A percentile compares a stretch with the other conserved stretches of the same genome.
Evolutionary conservation across 2,329 filamentous ascomycete species (phyloP).

Genomic region (Cladophialophora exuberans): DNA sequence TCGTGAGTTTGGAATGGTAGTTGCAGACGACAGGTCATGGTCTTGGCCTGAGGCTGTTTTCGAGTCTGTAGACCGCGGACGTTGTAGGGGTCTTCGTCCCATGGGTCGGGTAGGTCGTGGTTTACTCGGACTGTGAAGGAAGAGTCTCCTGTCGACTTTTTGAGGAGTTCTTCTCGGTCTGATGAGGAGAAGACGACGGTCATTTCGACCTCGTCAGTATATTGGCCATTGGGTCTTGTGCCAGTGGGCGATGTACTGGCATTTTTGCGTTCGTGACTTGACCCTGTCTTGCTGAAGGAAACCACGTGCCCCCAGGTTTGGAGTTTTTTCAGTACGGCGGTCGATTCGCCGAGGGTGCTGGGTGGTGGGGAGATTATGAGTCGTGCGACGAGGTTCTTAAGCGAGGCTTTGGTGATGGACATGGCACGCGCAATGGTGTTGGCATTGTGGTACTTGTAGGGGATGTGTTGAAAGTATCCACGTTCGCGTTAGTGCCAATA

Average conservation of each 20-base stretch:
- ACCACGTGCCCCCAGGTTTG: constrained; percentile 26
- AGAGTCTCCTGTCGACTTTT: constrained; percentile 19
- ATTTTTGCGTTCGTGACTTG: no score
- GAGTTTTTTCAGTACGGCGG: constrained; percentile 28
- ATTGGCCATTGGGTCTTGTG: no score
- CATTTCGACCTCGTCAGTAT: constrained; percentile 21
- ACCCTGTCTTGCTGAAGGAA: no score
- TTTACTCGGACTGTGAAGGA: constrained; percentile 27
- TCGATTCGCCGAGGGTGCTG: constrained; percentile 25
- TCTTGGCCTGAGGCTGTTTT: constrained; percentile 18
- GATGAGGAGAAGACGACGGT: constrained; percentile 24
- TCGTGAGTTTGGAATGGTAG: no score
- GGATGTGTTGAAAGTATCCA: no score
- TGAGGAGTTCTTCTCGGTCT: constrained; percentile 8
- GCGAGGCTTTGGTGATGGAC: constrained; percentile 17
- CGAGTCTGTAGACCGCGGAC: constrained; percentile 29
- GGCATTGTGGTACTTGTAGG: no score
- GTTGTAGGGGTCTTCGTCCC: constrained; percentile 31
- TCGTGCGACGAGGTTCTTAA: constrained; percentile 16
- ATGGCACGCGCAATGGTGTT: no score
- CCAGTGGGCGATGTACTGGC: no score
- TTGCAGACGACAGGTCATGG: constrained; percentile 24
- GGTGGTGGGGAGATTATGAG: constrained; percentile 29
- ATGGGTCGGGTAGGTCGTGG: constrained; percentile 25
- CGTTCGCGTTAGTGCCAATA: no score